Conservation (phyloP, 805 yeast species). For the Pichia heedii region DNA sequence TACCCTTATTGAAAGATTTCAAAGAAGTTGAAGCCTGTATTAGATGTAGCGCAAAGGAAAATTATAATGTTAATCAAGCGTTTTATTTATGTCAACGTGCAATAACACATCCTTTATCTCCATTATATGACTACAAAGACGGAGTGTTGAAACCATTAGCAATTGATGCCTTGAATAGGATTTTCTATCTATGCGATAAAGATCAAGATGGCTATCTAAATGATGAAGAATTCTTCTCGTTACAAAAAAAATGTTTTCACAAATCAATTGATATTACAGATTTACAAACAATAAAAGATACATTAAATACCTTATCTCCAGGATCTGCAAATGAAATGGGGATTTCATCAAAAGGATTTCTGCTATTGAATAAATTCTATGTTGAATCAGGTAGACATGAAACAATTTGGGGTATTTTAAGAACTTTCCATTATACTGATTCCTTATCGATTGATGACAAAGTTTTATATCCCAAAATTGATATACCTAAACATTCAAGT, state of each 20-base stretch:
- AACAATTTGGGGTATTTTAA: conserved; percentile 89
- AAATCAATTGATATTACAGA: conserved; percentile 41
- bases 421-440: conserved; percentile 87
- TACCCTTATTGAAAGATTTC: conserved; percentile 79
- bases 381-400: conserved; percentile 93
- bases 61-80: conserved; percentile 80
- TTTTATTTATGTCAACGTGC: conserved; percentile 91
- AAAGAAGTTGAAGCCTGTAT: conserved; percentile 92
- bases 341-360: conserved; percentile 64
- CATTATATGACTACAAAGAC: conserved; percentile 86
- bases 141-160: conserved; percentile 75
- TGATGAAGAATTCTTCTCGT: conserved; percentile 55
- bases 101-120: conserved; percentile 86
- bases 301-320: conserved; percentile 22
- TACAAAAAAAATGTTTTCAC: conserved; percentile 72
- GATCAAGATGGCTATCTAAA: conserved; percentile 84
- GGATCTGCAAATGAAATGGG: conserved; percentile 37
- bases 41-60: conserved; percentile 77
- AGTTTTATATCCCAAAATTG: conserved; percentile 70
- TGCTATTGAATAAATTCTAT: conserved; percentile 67
- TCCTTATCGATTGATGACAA: conserved; percentile 77
- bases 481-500: conserved; percentile 63
- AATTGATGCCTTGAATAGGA: conserved; percentile 62
- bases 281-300: conserved; percentile 33
- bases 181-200: conserved; percentile 76